These are phyloP conservation scores for Fusarium sp. DNA, from an alignment of 2,329 filamentous ascomycete species.

Conservation along the genomic window DNA sequence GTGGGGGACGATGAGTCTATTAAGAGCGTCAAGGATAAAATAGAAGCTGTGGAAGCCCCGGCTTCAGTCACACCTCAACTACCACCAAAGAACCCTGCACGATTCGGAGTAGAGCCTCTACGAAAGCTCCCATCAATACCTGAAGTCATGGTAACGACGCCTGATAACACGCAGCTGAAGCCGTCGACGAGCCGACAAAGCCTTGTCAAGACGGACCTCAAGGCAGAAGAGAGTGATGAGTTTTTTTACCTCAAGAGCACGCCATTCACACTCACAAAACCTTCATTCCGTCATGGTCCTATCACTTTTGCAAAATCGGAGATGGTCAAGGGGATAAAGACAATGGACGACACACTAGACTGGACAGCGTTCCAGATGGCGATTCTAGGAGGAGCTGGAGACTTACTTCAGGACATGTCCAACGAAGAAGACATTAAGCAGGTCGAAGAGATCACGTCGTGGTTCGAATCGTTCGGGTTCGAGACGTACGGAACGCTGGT, in stretches of 20 bases:
- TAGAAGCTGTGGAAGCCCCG: background rate
- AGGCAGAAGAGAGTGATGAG: conserved; percentile 55
- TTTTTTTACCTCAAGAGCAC: conserved; percentile 62
- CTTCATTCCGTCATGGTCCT: conserved; percentile 65
- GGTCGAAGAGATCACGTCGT: conserved; percentile 58
- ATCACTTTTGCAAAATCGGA: conserved; percentile 65
- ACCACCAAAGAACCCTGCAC: conserved; percentile 40
- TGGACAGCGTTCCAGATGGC: conserved; percentile 76
- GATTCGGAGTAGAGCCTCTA: conserved; percentile 17
- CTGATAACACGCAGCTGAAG: conserved; percentile 20
- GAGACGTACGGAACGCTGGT: conserved; percentile 56
- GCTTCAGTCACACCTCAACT: conserved; percentile 10
- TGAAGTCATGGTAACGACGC: conserved; percentile 32
- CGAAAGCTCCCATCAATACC: conserved; percentile 43
- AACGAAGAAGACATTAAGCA: conserved; percentile 60
- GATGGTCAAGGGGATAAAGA: conserved; percentile 51
- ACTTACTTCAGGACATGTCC: conserved; percentile 58
- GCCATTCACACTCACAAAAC: conserved; percentile 61
- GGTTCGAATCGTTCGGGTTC: conserved; percentile 66
- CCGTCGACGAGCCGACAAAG: conserved; percentile 7
- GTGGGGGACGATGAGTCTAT: conserved; percentile 7
- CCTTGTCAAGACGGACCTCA: conserved; percentile 20
- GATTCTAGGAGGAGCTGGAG: conserved; percentile 68
- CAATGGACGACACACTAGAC: conserved; percentile 65
- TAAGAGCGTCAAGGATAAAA: conserved; percentile 14